phyloP scores from a whole-genome alignment of 306 rosid genomes.

The Crataegus laevigata region DNA sequence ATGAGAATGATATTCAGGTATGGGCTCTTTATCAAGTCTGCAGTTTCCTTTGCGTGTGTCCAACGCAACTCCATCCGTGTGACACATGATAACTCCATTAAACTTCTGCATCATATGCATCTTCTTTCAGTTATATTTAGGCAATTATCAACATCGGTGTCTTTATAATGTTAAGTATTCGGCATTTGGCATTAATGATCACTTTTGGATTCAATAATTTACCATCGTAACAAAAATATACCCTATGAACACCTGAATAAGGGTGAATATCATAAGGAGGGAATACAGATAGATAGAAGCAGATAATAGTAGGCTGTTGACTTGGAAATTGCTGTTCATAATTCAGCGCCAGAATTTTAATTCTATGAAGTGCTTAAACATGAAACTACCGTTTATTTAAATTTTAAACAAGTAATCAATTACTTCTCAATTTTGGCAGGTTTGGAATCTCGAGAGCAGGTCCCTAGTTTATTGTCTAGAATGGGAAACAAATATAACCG shows the following conservation, averaged over 20 bases:
- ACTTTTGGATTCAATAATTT: neutral
- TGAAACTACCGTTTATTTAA: neutral
- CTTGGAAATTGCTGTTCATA: conserved; percentile 16
- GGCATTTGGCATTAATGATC: neutral
- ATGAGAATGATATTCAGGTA: conserved; percentile 93
- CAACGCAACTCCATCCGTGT: conserved; percentile 5
- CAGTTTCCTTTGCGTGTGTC: conserved; percentile 18
- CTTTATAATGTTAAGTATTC: neutral
- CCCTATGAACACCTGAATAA: neutral
- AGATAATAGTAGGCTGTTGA: conserved; percentile 16
- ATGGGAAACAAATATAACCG: conserved; percentile 85
- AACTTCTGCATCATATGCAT: neutral
- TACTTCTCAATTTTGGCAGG: conserved; percentile 43
- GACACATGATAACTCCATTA: conserved; percentile 1
- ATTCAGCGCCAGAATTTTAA: conserved; percentile 13
- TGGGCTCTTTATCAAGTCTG: conserved; percentile 12
- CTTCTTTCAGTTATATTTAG: neutral
- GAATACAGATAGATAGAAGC: neutral
- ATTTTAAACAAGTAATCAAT: neutral
- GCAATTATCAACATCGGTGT: neutral
- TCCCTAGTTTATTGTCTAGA: conserved; percentile 63
- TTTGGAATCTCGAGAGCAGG: conserved; percentile 86
- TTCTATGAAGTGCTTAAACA: conserved; percentile 1
- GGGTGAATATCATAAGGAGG: neutral
- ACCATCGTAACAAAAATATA: neutral